These are phyloP conservation scores for Aethionema arabicum DNA, from an alignment of 345 rosid species.

Conservation along the genomic window DNA sequence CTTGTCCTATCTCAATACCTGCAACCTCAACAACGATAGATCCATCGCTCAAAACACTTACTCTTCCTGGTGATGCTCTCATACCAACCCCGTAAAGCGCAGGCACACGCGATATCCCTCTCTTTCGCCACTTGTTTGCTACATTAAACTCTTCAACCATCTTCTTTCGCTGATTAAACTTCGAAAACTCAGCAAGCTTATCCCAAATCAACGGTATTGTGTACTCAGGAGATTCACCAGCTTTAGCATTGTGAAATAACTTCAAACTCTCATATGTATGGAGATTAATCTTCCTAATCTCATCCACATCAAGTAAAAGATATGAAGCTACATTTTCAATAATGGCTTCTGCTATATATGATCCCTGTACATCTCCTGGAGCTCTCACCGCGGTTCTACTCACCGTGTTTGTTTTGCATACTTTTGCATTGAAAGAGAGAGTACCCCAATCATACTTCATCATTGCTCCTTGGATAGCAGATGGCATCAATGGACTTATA, in stretches of 20 bases:
- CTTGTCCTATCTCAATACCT: slow-evolving; percentile 93
- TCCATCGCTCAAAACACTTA: slow-evolving; percentile 75
- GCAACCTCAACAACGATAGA: slow-evolving; percentile 90
- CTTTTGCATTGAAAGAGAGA: slow-evolving; percentile 70
- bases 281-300: slow-evolving; percentile 65
- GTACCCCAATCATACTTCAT: slow-evolving; percentile 91
- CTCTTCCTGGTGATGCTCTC: slow-evolving; percentile 72
- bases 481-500: slow-evolving; percentile 59
- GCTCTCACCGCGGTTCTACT: slow-evolving; percentile 84
- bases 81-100: slow-evolving; percentile 43
- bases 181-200: slow-evolving; percentile 53
- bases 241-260: slow-evolving; percentile 42
- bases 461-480: slow-evolving; percentile 37
- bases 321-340: slow-evolving; percentile 81
- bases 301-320: slow-evolving; percentile 75
- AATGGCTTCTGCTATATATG: slow-evolving; percentile 77
- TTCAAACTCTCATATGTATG: slow-evolving; percentile 61
- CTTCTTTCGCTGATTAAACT: slow-evolving; percentile 47
- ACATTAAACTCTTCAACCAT: slow-evolving; percentile 58
- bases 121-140: slow-evolving; percentile 60
- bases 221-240: slow-evolving; percentile 70
- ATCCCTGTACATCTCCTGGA: slow-evolving; percentile 86
- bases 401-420: slow-evolving; percentile 78
- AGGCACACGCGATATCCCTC: slow-evolving; percentile 84
- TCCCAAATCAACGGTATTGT: slow-evolving; percentile 79